These are phyloP conservation scores for Anthostomella pinea DNA, from an alignment of 2,329 filamentous ascomycete species.

Conservation along the genomic window DNA sequence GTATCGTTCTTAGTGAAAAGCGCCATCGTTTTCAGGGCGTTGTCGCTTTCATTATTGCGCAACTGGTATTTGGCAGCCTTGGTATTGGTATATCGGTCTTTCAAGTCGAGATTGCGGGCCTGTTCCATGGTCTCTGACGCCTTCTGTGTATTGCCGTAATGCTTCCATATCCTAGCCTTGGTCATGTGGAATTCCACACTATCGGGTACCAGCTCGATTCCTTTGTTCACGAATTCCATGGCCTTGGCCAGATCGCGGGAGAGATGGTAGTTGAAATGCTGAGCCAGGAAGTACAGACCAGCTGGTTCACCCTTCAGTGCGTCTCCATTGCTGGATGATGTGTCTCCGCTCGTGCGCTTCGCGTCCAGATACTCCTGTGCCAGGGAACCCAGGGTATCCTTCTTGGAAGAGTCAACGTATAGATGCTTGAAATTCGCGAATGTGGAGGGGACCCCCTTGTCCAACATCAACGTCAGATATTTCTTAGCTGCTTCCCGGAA, in stretches of 20 bases:
- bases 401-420: slow-evolving; percentile 76
- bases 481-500: slow-evolving; percentile 75
- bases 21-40: slow-evolving; percentile 82
- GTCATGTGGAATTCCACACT: slow-evolving; percentile 94
- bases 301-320: slow-evolving; percentile 66
- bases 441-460: slow-evolving; percentile 90
- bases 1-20: slow-evolving; percentile 93
- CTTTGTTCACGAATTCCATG: slow-evolving; percentile 76
- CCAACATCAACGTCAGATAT: slow-evolving; percentile 81
- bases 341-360: slow-evolving; percentile 37
- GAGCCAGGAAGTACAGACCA: slow-evolving; percentile 87
- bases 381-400: slow-evolving; percentile 68
- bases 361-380: slow-evolving; percentile 75
- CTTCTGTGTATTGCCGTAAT: slow-evolving; percentile 73
- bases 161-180: slow-evolving; percentile 92
- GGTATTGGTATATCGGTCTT: slow-evolving; percentile 96
- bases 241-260: slow-evolving; percentile 84
- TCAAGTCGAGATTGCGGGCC: slow-evolving; percentile 79
- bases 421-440: slow-evolving; percentile 96
- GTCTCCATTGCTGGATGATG: slow-evolving; percentile 45
- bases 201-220: slow-evolving; percentile 73
- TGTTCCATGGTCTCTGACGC: slow-evolving; percentile 86
- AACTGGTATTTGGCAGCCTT: slow-evolving; percentile 97
- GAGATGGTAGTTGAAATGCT: slow-evolving; percentile 92
- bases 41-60: slow-evolving; percentile 85